These are phyloP conservation scores for Hyaloperonospora brassicae DNA, from an alignment of 352 stramenopile genomes.

Conservation along the genomic window DNA sequence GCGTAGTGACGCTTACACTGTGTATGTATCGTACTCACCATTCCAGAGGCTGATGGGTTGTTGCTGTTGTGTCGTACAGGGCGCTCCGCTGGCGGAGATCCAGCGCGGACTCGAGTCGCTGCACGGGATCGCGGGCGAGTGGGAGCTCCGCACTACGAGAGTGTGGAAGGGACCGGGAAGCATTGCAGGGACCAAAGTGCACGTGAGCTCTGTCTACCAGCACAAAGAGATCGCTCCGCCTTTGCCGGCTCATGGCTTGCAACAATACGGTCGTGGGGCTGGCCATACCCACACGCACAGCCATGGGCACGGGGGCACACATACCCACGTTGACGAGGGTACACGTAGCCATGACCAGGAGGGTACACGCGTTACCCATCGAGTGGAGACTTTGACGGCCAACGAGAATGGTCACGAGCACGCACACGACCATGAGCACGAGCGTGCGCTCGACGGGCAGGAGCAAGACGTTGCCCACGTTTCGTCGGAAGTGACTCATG, in stretches of 20 bases:
- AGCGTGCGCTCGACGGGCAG: constrained; percentile 30
- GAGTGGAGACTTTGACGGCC: not conserved
- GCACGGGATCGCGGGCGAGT: constrained; percentile 75
- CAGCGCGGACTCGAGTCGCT: constrained; percentile 52
- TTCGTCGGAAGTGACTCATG: constrained; percentile 30
- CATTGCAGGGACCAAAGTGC: constrained; percentile 86
- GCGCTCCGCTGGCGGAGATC: constrained; percentile 48
- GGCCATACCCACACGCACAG: constrained; percentile 10
- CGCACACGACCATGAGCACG: constrained; percentile 22
- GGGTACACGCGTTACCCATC: not conserved
- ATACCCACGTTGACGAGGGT: not conserved
- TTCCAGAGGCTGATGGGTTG: too few species aligned
- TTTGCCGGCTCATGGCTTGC: constrained; percentile 6
- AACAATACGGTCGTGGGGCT: constrained; percentile 14
- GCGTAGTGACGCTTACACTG: constrained; percentile 7
- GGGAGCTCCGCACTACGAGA: constrained; percentile 53
- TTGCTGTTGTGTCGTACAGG: constrained; percentile 26
- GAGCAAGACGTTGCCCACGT: constrained; percentile 26
- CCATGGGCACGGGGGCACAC: constrained; percentile 10
- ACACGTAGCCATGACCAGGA: not conserved
- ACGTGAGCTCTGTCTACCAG: constrained; percentile 83
- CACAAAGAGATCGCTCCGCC: constrained; percentile 50
- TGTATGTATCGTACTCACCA: not conserved
- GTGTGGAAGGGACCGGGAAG: constrained; percentile 82
- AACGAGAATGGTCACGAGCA: not conserved